A percentile compares a stretch with the other conserved stretches of the same genome.
These are phyloP conservation scores for Rhodotorula sp. DNA, from an alignment of 1,284 basidiomycete species.

Conservation along the genomic window DNA sequence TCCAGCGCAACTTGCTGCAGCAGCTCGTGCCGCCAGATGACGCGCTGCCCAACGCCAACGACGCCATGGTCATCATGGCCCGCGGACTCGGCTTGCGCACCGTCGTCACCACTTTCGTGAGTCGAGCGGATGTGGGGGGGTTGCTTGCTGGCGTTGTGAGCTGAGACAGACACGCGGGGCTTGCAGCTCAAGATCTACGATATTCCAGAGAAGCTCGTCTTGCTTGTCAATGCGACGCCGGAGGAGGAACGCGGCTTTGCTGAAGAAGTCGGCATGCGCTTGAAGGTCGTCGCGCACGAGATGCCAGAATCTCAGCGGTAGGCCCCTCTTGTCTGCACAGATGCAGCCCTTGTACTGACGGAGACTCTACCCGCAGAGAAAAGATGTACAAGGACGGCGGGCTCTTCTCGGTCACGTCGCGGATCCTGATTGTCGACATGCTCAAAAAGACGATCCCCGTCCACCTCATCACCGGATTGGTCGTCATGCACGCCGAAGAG, in stretches of 20 bases:
- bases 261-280: slow-evolving; percentile 82
- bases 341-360: background rate
- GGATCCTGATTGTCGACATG: slow-evolving; percentile 94
- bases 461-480: slow-evolving; percentile 81
- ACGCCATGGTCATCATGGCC: slow-evolving; percentile 76
- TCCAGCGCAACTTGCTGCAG: slow-evolving; percentile 39
- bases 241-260: slow-evolving; percentile 90
- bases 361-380: slow-evolving; percentile 57
- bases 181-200: slow-evolving; percentile 77
- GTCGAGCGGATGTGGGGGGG: background rate
- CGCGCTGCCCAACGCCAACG: slow-evolving; percentile 8
- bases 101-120: slow-evolving; percentile 69
- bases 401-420: slow-evolving; percentile 85
- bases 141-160: background rate
- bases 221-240: slow-evolving; percentile 73
- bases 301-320: slow-evolving; percentile 58
- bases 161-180: too few species aligned
- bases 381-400: slow-evolving; percentile 82
- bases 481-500: slow-evolving; percentile 92
- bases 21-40: slow-evolving; percentile 26
- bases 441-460: slow-evolving; percentile 79
- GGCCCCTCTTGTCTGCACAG: background rate
- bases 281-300: slow-evolving; percentile 81
- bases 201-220: slow-evolving; percentile 77
- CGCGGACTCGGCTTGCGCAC: slow-evolving; percentile 80